Evolutionary conservation across 306 rosid species (phyloP).

Genomic region (Fragaria nilgerrensis): DNA sequence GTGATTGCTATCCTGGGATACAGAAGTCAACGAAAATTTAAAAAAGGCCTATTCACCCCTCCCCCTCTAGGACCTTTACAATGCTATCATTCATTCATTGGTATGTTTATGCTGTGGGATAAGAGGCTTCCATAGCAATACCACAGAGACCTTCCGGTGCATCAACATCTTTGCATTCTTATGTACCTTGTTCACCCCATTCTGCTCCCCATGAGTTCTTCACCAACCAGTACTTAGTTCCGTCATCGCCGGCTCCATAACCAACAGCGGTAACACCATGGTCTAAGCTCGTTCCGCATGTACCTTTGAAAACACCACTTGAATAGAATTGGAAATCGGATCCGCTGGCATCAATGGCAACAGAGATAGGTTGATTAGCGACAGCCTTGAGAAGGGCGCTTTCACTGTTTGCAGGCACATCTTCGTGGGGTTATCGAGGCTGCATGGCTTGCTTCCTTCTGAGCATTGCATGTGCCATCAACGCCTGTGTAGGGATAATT

Average conservation of each 20-base stretch:
- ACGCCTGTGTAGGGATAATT: neutral
- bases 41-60: too few relatives aligned
- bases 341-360: neutral
- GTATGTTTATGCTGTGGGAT: conserved; percentile 30
- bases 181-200: conserved; percentile 49
- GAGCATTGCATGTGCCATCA: neutral
- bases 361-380: neutral
- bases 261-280: neutral
- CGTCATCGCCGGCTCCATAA: neutral
- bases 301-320: neutral
- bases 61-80: too few relatives aligned
- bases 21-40: too few relatives aligned
- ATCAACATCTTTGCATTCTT: conserved; percentile 32
- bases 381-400: neutral
- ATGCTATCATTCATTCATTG: neutral
- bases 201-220: conserved; percentile 50
- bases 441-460: neutral
- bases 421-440: neutral
- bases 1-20: too few relatives aligned
- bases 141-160: conserved; percentile 36
- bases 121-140: conserved; percentile 45
- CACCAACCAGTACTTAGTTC: conserved; percentile 31
- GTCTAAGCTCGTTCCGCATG: neutral
- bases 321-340: neutral
- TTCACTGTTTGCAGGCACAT: conserved; percentile 3